Evolutionary conservation across 2,329 filamentous ascomycete species (phyloP), one percentile per base, ranked within the genome.

Genomic region (Epichloe festucae): DNA sequence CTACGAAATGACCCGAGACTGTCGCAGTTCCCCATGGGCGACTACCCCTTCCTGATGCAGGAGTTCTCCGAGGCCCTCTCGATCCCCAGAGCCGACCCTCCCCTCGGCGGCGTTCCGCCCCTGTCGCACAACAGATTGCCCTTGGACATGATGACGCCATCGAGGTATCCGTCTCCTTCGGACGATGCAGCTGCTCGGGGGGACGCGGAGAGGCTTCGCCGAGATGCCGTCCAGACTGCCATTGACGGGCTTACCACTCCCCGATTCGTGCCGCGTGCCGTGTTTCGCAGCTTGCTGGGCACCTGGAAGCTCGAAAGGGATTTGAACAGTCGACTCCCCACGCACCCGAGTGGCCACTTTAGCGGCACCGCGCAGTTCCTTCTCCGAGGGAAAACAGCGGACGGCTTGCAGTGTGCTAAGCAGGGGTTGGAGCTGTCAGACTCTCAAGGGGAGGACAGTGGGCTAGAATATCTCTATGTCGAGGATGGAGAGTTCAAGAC

Each of bases 21-120:
- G 57, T 84, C 64, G 54, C 88, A 93, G 59, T 93, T 89, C 58
- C 88, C 87, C 39, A 90, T 91, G 83, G 83, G 82, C 10, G 88
- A 94, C 65, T 91, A 90, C 63, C 67, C 81, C 7, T 90, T 82
- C 54, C 67, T 91, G 12, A 83, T 91, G 74, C 81, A 89, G 57
- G 78, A 85, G 12, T 81, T 90, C 53, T 73, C 81, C 12, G 64
- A 73, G 2, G 76, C 80, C 0, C 69, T 88, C 2, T 73, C 69
- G 0, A 70, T 89, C 8, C 64, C 60, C 3, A 45, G 23, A 34
- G 74, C 68, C 34, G 62, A 57, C n/a, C 60, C 66, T 0, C 67
- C 66, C 15, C 59, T 55, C 43, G 17, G 52, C 10, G 42, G 59
- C 42, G 53, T 59, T 11, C 65, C 65, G 5, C 48, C 12, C 2